Base-by-base conservation (phyloP, 2,329 filamentous ascomycete genomes). In the Drechslera avenae region DNA sequence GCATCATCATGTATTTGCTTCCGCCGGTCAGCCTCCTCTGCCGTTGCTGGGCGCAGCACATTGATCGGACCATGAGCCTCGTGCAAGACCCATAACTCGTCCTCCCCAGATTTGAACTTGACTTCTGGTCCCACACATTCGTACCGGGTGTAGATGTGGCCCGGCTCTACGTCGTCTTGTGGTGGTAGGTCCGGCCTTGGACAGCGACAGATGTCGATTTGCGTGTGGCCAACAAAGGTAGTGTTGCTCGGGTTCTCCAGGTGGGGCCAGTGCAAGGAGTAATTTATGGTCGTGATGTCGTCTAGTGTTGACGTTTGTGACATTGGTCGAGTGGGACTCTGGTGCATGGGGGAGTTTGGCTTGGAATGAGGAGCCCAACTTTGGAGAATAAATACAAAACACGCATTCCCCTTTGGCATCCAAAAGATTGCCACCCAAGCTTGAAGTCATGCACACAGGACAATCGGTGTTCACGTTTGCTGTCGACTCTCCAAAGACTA, bases 231-330 rank as follows among this genome's bases (percentile, higher is more conserved):
- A 9, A 56, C 61, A 32, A 69, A 71, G 5, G 69, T 71, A 6
- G 60, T 64, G 39, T 68, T 68, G 52, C 60, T 64, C 1, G 69
- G 68, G 30, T 67, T 62, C 3, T 68, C 58, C 4, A 73, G 55
- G 47, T 62, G 56, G 4, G 62, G 59, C 63, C 67, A 71, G 14
- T 51, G 39, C 13, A 70, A 56, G 5, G 50, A 45, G 69, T 72
- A 72, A 46, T 71, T 73, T 31, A 79, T 59, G 2, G 64, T 65
- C 14, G 63, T 67, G 4, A 71, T 47, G 9, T 73, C 68, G 43
- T 73, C 63, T 5, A 72, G 73, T 46, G 71, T 63, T 17, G 58
- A 56, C n/a, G 54, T 16, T 65, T 52, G 39, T 63, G 56, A 35
- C 52, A 46, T 45, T 66, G 66, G 23, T 55, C 36, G 39, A 42